Conservation (phyloP, 1,139 yeast genomes). For the Saccharomyces pastorianus region DNA sequence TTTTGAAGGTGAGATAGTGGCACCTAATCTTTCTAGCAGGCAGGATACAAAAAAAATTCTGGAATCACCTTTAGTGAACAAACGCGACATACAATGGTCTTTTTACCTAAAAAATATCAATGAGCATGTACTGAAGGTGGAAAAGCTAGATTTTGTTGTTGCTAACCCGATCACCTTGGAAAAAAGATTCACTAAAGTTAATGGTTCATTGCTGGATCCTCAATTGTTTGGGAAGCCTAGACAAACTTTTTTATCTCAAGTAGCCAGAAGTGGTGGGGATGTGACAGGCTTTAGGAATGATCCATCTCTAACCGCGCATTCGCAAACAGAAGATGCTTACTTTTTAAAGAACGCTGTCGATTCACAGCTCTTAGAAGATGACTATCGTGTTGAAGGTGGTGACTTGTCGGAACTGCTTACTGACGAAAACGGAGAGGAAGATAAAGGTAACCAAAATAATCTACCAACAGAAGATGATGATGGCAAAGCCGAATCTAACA, state of each 20-base stretch:
- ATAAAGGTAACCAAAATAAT: slow-evolving; percentile 3
- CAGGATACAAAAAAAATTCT: slow-evolving; percentile 4
- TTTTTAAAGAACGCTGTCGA: slow-evolving; percentile 14
- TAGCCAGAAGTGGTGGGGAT: slow-evolving; percentile 49
- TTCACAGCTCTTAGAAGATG: slow-evolving; percentile 13
- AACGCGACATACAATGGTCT: slow-evolving; percentile 64
- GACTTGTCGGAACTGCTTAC: not conserved
- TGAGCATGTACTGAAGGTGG: slow-evolving; percentile 66
- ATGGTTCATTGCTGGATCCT: slow-evolving; percentile 52
- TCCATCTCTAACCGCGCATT: slow-evolving; percentile 13
- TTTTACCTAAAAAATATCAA: slow-evolving; percentile 47
- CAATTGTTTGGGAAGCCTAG: slow-evolving; percentile 38
- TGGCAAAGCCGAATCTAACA: slow-evolving; percentile 3
- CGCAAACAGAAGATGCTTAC: slow-evolving; percentile 18
- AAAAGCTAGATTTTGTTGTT: slow-evolving; percentile 38
- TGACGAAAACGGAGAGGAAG: slow-evolving; percentile 3
- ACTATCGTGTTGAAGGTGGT: slow-evolving; percentile 5
- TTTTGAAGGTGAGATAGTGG: not conserved
- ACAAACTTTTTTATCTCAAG: slow-evolving; percentile 37
- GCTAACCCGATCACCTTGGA: slow-evolving; percentile 45
- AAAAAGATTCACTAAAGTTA: slow-evolving; percentile 37
- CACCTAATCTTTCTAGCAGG: slow-evolving; percentile 5
- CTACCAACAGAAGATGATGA: not conserved
- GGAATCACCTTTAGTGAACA: slow-evolving; percentile 40
- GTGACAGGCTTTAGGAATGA: slow-evolving; percentile 35